Evolutionary conservation across 2,329 filamentous ascomycete species (phyloP), one percentile per base, ranked within the genome.

Genomic region (Polytolypa hystricis): DNA sequence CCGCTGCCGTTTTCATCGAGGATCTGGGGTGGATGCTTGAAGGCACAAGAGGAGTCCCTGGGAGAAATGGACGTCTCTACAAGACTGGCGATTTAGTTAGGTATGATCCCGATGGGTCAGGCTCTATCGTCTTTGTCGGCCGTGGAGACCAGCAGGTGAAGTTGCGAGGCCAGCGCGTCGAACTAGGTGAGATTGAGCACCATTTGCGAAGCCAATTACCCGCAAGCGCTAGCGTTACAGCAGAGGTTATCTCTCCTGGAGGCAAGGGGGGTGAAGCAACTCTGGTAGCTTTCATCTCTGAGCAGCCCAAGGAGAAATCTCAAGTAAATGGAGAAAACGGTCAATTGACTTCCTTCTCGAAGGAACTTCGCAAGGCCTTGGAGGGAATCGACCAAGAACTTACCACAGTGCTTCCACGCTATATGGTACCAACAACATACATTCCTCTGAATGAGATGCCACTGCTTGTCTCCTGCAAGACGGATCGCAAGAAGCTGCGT

Each of bases 1-100:
- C 74, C 0, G 61, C 60, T 1, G 57, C 59, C 8, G 65, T 62
- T 2, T 79, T 78, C 42, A 66, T 78, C 26, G 50, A 61, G 4
- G 58, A 70, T 34, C 70, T 70, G 1, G 18, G 27, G 6, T 48
- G 45, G 45, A 30, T 43, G 14, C 30, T 36, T 28, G 33, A 37
- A 6, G 40, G 42, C n/a, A 23, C n/a, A 11, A 17, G 14, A 19
- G 28, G 25, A 4, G 18, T 15, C 9, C 15, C n/a, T 17, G 43
- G 42, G 6, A 27, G 43, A 30, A 25, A 21, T n/a, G 42, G 30
- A 42, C 41, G 45, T 6, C 37, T 58, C 10, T 61, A 61, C 37
- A 56, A 54, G 40, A 61, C 57, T 9, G 57, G 58, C 7, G 58
- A 61, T 37, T 38, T 60, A 12, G 53, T 53, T 7, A 47, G 43